Base-by-base conservation (phyloP, 345 rosid genomes). In the Kernera saxatilis region DNA sequence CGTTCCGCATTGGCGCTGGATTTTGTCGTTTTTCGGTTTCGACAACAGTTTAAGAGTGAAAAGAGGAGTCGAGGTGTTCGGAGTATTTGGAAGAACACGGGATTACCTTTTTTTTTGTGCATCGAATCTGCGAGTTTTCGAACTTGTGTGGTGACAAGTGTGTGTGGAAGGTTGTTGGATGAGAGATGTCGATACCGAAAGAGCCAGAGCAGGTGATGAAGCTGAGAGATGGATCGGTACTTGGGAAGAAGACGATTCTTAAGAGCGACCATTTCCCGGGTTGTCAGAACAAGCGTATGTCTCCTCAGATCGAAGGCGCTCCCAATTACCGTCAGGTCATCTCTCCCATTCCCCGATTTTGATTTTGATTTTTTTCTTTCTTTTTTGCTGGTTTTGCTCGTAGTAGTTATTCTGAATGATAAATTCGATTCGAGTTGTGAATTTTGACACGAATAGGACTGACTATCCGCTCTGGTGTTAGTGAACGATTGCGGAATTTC, bases 241-340 rank as follows among this genome's bases (percentile, higher is more conserved):
- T 93, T 26, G 98, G 97, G n/a, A 93, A 87, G 87, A 88, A 86
- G 81, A 93, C 98, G 75, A 91, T 91, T 75, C 92, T 93, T 43
- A 93, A 93, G 82, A 87, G 96, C 76, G 98, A 93, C 82, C 98
- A 93, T 72, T 93, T 93, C 73, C 98, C 98, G n/a, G 97, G 98
- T n/a, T 93, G 98, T 69, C 98, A 91, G 46, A 93, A 93, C 64
- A 93, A 89, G 69, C 97, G 98, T 19, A 76, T 93, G 79, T 72
- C 87, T 53, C 94, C 97, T 35, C 88, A 86, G 67, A 93, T 93
- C 83, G 97, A 93, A 35, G 98, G 98, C 61, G 98, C 98, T 79
- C 97, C 98, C 14, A 93, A 93, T 82, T 93, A 89, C 71, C 97
- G 98, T 50, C 98, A 89, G 98, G 98, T 93, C 37, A 15, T 32